These are phyloP conservation scores for Diaporthe destruens DNA, from an alignment of 2,329 filamentous ascomycete species.

Conservation along the genomic window DNA sequence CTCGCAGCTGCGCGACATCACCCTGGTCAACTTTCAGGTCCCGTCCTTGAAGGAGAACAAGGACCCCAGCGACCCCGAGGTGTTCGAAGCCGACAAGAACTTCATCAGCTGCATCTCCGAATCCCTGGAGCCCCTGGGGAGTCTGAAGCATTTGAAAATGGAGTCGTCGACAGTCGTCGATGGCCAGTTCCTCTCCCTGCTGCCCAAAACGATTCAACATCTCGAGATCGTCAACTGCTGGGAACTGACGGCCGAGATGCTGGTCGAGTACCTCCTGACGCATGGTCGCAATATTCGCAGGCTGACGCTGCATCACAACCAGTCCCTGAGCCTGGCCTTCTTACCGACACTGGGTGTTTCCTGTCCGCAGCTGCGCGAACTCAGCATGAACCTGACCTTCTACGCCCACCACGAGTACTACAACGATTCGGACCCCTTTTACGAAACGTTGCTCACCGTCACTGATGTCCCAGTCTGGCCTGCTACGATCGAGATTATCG, in stretches of 20 bases:
- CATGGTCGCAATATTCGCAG: slow-evolving; percentile 77
- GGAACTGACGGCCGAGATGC: slow-evolving; percentile 75
- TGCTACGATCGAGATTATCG: slow-evolving; percentile 74
- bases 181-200: slow-evolving; percentile 72
- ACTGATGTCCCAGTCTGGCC: slow-evolving; percentile 85
- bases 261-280: slow-evolving; percentile 74
- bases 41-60: slow-evolving; percentile 61
- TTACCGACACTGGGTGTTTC: slow-evolving; percentile 72
- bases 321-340: slow-evolving; percentile 81
- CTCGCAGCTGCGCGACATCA: slow-evolving; percentile 64
- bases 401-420: slow-evolving; percentile 77
- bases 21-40: slow-evolving; percentile 74
- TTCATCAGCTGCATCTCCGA: slow-evolving; percentile 57
- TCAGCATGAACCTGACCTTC: slow-evolving; percentile 84
- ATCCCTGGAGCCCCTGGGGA: slow-evolving; percentile 65
- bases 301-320: slow-evolving; percentile 82
- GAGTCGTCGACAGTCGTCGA: slow-evolving; percentile 81
- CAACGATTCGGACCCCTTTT: slow-evolving; percentile 80
- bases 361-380: slow-evolving; percentile 77
- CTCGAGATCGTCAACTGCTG: slow-evolving; percentile 85
- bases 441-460: slow-evolving; percentile 74
- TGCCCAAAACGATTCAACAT: slow-evolving; percentile 75
- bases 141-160: slow-evolving; percentile 77
- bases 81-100: slow-evolving; percentile 52
- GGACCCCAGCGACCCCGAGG: slow-evolving; percentile 53